Percentiles rank a stretch among this genome's conserved stretches.
Conservation (phyloP, 1,139 yeast species). For the Nematodospora anomalae region DNA sequence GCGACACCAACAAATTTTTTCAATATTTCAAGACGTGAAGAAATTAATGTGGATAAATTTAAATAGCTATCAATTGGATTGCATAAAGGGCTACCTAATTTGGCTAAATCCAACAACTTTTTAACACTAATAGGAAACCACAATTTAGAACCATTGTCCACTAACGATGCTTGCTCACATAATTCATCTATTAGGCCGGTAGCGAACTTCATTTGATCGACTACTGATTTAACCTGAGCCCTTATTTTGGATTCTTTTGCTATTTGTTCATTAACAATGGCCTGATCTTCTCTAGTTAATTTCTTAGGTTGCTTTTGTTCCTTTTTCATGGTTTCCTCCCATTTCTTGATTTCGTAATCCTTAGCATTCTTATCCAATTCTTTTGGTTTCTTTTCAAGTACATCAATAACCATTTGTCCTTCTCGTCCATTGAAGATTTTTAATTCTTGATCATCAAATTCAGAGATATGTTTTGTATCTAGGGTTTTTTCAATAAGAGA, state of each 20-base stretch:
- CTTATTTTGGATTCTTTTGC: conserved; percentile 61
- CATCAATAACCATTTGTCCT: conserved; percentile 70
- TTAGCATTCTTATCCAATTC: conserved; percentile 60
- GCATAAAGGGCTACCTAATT: conserved; percentile 13
- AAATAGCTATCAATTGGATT: conserved; percentile 40
- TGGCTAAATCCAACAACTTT: conserved; percentile 43
- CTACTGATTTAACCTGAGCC: conserved; percentile 36
- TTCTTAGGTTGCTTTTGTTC: conserved; percentile 58
- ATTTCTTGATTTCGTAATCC: conserved; percentile 81
- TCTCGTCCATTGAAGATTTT: conserved; percentile 67
- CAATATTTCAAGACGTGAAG: conserved; percentile 51
- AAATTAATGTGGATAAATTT: conserved; percentile 40
- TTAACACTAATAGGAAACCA: conserved; percentile 75
- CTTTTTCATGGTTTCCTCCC: conserved; percentile 85
- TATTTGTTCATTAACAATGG: conserved; percentile 58
- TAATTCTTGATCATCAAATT: conserved; percentile 32
- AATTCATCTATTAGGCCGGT: conserved; percentile 55
- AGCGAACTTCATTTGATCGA: conserved; percentile 45
- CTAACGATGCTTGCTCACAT: conserved; percentile 46
- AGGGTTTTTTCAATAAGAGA: conserved; percentile 45
- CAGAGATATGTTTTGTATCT: conserved; percentile 25
- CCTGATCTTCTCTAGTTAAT: conserved; percentile 75
- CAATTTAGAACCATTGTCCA: conserved; percentile 64
- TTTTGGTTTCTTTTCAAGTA: conserved; percentile 43
- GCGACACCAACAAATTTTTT: conserved; percentile 65